These are phyloP conservation scores for Agroathelia rolfsii DNA, from an alignment of 1,284 basidiomycete species.

Conservation along the genomic window DNA sequence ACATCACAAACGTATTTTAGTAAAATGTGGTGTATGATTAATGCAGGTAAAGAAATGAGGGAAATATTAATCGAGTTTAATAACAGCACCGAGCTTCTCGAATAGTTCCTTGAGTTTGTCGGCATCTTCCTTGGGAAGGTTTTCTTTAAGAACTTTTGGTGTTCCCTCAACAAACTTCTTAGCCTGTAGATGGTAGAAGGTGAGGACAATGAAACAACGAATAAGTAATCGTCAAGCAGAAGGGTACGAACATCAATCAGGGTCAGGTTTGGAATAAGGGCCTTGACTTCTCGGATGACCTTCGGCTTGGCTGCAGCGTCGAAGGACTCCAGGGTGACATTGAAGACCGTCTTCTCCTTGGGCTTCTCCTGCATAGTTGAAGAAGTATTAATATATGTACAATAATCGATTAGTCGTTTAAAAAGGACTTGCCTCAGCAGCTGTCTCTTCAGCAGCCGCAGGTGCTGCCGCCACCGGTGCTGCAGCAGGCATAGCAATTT, in stretches of 20 bases:
- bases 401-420: constrained; percentile 1
- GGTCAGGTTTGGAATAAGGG: constrained; percentile 86
- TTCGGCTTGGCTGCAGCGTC: constrained; percentile 90
- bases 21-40: constrained; percentile 7
- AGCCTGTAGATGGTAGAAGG: constrained; percentile 47
- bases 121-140: constrained; percentile 93
- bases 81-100: constrained; percentile 82
- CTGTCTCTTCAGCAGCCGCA: constrained; percentile 50
- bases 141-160: constrained; percentile 93
- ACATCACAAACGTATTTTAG: constrained; percentile 3
- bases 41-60: constrained; percentile 10
- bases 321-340: constrained; percentile 88
- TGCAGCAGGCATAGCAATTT: constrained; percentile 87
- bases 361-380: constrained; percentile 68
- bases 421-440: constrained; percentile 43
- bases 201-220: constrained; percentile 15
- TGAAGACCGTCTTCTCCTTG: constrained; percentile 98
- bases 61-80: constrained; percentile 64
- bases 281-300: constrained; percentile 97
- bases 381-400: constrained; percentile 6
- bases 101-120: constrained; percentile 93
- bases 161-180: constrained; percentile 99
- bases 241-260: constrained; percentile 78
- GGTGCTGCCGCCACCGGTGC: constrained; percentile 48
- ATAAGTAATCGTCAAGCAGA: constrained; percentile 5